Percentiles rank a stretch among this genome's conserved stretches.
Evolutionary conservation across 139 green algal species (phyloP).

Genomic region (Chlamydomonas eustigma): DNA sequence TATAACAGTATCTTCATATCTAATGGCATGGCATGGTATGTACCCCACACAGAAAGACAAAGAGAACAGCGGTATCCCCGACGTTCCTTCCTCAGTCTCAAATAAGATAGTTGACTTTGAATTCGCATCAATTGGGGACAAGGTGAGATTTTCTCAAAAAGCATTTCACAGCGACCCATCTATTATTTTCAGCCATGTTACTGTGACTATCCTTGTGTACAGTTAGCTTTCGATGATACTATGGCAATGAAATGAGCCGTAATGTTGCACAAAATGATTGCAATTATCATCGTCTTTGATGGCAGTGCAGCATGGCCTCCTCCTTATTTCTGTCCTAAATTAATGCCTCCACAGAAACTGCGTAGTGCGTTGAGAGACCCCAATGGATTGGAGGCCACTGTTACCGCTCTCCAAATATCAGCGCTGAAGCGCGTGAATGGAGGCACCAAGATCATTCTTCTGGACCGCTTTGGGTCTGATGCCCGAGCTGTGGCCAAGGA

Average conservation of each 20-base stretch:
- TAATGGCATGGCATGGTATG: background rate
- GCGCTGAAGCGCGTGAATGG: constrained; percentile 64
- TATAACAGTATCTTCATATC: no score
- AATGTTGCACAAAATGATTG: no score
- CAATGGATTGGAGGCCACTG: constrained; percentile 39
- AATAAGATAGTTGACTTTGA: constrained; percentile 9
- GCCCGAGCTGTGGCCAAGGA: constrained; percentile 67
- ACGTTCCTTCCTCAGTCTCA: constrained; percentile 55
- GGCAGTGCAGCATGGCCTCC: background rate
- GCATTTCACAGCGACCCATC: background rate
- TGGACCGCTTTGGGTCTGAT: constrained; percentile 68
- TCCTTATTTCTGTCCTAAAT: background rate
- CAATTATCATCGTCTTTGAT: no score
- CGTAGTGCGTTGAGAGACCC: constrained; percentile 62
- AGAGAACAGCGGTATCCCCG: constrained; percentile 70
- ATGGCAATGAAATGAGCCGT: no score
- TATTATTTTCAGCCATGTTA: background rate
- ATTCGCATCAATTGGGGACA: constrained; percentile 3
- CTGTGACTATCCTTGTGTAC: no score
- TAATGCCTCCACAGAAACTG: constrained; percentile 61
- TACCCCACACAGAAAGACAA: constrained; percentile 26
- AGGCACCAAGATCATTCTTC: constrained; percentile 62
- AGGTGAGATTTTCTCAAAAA: background rate
- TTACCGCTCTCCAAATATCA: constrained; percentile 65
- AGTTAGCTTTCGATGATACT: no score